Conservation (phyloP, 2,329 filamentous ascomycete species). For the Diaporthe vaccinii region DNA sequence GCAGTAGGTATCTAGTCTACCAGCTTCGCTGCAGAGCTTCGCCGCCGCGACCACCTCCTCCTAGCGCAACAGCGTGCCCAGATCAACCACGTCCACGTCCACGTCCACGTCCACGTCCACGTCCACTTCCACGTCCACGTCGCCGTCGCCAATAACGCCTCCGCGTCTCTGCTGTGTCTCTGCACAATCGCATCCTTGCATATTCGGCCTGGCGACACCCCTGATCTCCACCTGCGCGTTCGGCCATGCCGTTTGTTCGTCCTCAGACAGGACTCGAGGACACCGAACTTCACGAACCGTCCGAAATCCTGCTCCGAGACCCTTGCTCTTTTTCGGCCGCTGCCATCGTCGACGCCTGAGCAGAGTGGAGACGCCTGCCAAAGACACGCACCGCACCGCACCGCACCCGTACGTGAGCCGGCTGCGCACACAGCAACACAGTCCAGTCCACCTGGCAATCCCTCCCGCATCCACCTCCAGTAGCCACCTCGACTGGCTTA, state of each 20-base stretch:
- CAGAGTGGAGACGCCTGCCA: conserved; percentile 19
- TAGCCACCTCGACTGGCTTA: conserved; percentile 40
- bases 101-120: neutral
- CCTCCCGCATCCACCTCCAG: neutral
- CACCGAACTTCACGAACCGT: conserved; percentile 7
- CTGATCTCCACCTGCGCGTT: neutral
- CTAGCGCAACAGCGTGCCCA: neutral
- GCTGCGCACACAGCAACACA: neutral
- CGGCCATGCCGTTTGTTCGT: conserved; percentile 32
- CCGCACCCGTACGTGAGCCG: neutral
- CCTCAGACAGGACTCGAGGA: conserved; percentile 24
- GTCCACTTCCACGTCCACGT: too few species aligned
- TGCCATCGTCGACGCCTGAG: conserved; percentile 14
- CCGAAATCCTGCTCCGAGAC: conserved; percentile 17
- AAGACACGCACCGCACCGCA: conserved; percentile 1
- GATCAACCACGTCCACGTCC: neutral
- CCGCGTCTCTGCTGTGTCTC: neutral
- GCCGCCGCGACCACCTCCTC: neutral
- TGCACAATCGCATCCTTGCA: neutral
- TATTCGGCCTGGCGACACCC: neutral
- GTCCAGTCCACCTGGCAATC: neutral
- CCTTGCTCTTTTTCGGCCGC: conserved; percentile 19
- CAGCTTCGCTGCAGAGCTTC: neutral
- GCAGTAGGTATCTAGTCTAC: neutral
- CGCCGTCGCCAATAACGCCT: neutral